phyloP scores from a whole-genome alignment of 1,284 basidiomycete genomes.

The Somion occarium region DNA sequence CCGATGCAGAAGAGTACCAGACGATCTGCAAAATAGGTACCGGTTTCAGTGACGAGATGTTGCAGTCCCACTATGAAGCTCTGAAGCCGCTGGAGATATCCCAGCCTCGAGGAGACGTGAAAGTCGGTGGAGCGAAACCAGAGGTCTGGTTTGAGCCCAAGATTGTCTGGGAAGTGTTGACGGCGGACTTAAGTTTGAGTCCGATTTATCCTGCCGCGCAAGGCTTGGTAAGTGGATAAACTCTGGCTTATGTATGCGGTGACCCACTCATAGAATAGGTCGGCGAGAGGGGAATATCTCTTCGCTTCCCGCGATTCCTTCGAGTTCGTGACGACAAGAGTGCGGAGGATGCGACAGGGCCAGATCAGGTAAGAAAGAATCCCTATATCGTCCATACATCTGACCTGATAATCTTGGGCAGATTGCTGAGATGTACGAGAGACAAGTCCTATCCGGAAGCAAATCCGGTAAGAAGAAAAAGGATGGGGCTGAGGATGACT shows the following conservation, averaged over 20 bases:
- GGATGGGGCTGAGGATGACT: slow-evolving; percentile 73
- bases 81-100: slow-evolving; percentile 75
- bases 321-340: slow-evolving; percentile 90
- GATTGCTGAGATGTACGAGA: slow-evolving; percentile 95
- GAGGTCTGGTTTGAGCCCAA: slow-evolving; percentile 95
- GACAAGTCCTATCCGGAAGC: slow-evolving; percentile 78
- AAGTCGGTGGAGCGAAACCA: slow-evolving; percentile 87
- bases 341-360: slow-evolving; percentile 86
- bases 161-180: slow-evolving; percentile 97
- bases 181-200: slow-evolving; percentile 94
- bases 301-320: slow-evolving; percentile 95
- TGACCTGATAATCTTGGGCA: slow-evolving; percentile 31
- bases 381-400: not conserved
- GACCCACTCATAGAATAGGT: slow-evolving; percentile 53
- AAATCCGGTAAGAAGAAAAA: slow-evolving; percentile 66
- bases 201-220: slow-evolving; percentile 98
- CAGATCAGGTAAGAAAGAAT: slow-evolving; percentile 69
- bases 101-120: slow-evolving; percentile 72
- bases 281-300: slow-evolving; percentile 86
- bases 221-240: slow-evolving; percentile 68
- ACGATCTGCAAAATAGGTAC: slow-evolving; percentile 99
- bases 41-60: slow-evolving; percentile 90
- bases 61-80: slow-evolving; percentile 80
- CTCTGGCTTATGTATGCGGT: not conserved
- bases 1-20: slow-evolving; percentile 87